Evolutionary conservation across 768 basidiomycete genomes (phyloP), one percentile per base, ranked within the genome.

Genomic region (Dioszegia crocea): DNA sequence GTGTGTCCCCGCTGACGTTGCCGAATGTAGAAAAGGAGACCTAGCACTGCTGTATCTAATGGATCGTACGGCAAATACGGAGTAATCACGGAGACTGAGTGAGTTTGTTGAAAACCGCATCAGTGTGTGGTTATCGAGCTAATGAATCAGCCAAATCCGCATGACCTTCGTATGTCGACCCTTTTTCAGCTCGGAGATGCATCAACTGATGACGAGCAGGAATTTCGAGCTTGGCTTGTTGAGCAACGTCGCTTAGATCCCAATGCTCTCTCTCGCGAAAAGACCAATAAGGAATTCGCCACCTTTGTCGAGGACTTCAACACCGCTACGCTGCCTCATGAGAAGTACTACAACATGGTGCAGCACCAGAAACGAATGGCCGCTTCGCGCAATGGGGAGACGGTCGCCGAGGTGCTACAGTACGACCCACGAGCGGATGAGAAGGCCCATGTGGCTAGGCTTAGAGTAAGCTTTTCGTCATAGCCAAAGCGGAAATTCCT

Each of bases 261-360:
- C 0, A 92, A 94, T 78, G 87, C 86, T 2, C 80, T 91, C 45
- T 82, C 86, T 14, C 92, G 90, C 68, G 90, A 93, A 48, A 86
- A 87, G 62, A 85, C 84, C 60, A 86, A 85, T 78, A 91, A 90
- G 67, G 88, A 91, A 70, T 96, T 93, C 74, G 80, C 84, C 4
- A 81, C 82, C 21, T 93, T 88, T 67, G 83, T 88, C 21, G 70
- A 77, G 58, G 74, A 76, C 55, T 76, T 63, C 57, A 77, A 77
- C 57, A 76, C 75, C 4, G 73, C 91, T 14, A 96, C 92, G 2
- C 81, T 96, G 2, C 89, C 92, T 10, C 88, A 94, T 68, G 91
- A 93, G 75, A 96, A 96, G 67, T 96, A 92, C 76, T 94, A 94
- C 76, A 84, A 92, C 70, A 90, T 93, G 83, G 85, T 84, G 55